Base-by-base conservation (phyloP, 495 filamentous ascomycete species). In the Daldinia vernicosa region DNA sequence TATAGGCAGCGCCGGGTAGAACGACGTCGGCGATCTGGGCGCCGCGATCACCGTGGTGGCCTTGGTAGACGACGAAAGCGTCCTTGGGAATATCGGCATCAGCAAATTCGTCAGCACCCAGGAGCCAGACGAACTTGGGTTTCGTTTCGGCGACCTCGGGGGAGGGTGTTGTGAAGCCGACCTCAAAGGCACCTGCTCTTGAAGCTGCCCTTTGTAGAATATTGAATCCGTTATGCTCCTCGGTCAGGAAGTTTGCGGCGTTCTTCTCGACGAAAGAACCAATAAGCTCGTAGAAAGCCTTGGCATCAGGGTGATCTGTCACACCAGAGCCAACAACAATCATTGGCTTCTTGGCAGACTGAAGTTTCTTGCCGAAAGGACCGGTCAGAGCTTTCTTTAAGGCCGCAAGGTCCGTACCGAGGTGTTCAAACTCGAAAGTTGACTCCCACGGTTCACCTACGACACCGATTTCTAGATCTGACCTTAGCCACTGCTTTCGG, bases 161-260 rank as follows among this genome's bases (percentile, higher is more conserved):
- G 26, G 92, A 95, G 19, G 94, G 93, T 1, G 90, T 86, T 45
- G 91, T 92, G 80, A 98, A 99, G 76, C 95, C 95, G 73, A 99
- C 87, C 80, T 99, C 95, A 79, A 93, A 99, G 50, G 95, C 95
- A 71, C 92, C 95, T 19, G 89, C 89, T 53, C 95, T 89, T 55
- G 96, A 98, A 60, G 95, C 95, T 15, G 91, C 91, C 61, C 94
- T 89, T 82, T 99, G 95, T 47, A 99, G 90, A 54, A 99, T 88
- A 77, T 97, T 99, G 85, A 94, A 99, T 61, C 94, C 95, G 80
- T 97, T 95, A 93, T 96, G 98, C 72, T 97, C 93, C 24, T 89
- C 86, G 4, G 92, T 95, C 63, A 88, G 82, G 86, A 99, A 97
- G 82, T 91, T 97, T 72, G 84, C 81, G 56, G 92, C 87, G 76